Evolutionary conservation across 140 eudicot genomes (phyloP), one percentile per base, ranked within the genome.

Genomic region (Stevia rebaudiana): DNA sequence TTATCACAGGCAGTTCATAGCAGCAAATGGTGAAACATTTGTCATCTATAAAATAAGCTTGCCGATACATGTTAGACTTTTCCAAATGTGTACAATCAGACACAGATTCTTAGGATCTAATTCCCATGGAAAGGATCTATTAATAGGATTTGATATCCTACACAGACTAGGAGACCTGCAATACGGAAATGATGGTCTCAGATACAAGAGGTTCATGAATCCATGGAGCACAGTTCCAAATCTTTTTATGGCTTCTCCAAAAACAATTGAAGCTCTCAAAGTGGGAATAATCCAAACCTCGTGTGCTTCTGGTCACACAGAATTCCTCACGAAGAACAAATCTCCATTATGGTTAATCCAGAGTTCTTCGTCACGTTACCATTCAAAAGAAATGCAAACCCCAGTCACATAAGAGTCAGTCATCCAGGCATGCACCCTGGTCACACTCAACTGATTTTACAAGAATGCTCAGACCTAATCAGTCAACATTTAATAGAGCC

Each of bases 281-380:
- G 0, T 0, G 0, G 0, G 17, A 4, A 47, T 47, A 0, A 16
- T 47, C 7, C 53, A 25, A 12, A 11, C 40, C 7, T 46, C 70
- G 2, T 65, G 47, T 47, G 60, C 47, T 6, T 47, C 70, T 0
- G 1, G 8, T 0, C 23, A 41, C 7, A 22, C 23, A 0, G 8
- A 21, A 0, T 62, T 62, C 24, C 54, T 42, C 6, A 11, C 7
- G 8, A 62, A 61, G 12, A 5, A 22, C 12, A 11, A 13, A 0
- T 22, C 67, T 1, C 52, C 6, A 0, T 41, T 61, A 22, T 61
- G 53, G 67, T 22, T 61, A 61, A 61, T 10, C 65, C 50, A 1
- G 10, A 4, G 5, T 60, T 37, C 9, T 60, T 19, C 3, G 50
- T 60, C 0, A 15, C 66, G 5, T 19, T 39, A 1, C 50, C 35